Evolutionary conservation across 2,329 filamentous ascomycete genomes (phyloP), one percentile per base, ranked within the genome.

Genomic region (Setomelanomma holmii): DNA sequence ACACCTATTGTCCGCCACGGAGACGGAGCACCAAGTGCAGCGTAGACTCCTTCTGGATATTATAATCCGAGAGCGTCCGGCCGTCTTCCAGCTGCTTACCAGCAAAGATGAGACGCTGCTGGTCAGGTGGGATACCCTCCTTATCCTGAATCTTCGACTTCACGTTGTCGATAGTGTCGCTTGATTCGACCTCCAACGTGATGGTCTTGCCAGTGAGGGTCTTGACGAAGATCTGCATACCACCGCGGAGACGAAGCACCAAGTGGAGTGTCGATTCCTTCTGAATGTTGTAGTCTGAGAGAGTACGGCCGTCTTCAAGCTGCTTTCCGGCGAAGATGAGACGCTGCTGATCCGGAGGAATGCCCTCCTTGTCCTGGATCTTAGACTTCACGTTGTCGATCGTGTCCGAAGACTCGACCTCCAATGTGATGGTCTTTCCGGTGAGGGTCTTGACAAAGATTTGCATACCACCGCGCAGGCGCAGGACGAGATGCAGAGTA

Each of bases 61-160:
- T 97, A 86, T 97, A 97, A 75, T 97, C 93, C 44, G 86, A 89
- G 0, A 97, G 82, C 0, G 93, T 97, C 19, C 93, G 90, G 42
- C 93, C 93, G 66, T 97, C 92, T 75, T 96, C 91, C 1, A 96
- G 79, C 77, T 96, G 91, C 85, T 96, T 96, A 53, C 92, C 92
- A 41, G 92, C 91, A 60, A 96, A 96, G 73, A 96, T 96, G 11
- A 96, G 80, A 68, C 93, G 91, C 79, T 96, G 93, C 77, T 96
- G 93, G 76, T 96, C 93, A 1, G 93, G 93, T 1, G 93, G 93
- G 48, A 97, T 96, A 20, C 93, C 93, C 78, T 88, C 86, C 78
- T 88, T 88, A 27, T 73, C 71, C 72, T 88, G 85, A 36, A 97
- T 97, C 84, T 97, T 96, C 4, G 81, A 84, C 82, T 96, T 96